Base-by-base conservation (phyloP, 495 filamentous ascomycete genomes). In the Massariosphaeria phaeospora region DNA sequence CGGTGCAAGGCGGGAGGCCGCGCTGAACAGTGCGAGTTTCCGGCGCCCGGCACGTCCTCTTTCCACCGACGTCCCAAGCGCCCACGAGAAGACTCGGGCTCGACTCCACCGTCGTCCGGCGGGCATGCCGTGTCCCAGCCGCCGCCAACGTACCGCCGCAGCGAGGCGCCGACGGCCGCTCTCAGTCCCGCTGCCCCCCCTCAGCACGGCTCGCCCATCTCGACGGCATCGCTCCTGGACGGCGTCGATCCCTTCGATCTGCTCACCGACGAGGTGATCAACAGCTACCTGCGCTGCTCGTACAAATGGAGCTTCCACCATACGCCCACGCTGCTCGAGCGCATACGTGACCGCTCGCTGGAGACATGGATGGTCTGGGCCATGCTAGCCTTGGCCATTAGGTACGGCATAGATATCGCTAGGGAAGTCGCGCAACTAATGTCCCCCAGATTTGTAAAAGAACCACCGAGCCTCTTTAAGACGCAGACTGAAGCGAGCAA, bases 221-320 rank as follows among this genome's bases (percentile, higher is more conserved):
- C 42, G 13, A 39, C 59, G 18, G 29, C 54, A 33, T 52, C 53
- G 24, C 27, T 49, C 23, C 43, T 66, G 33, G 49, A 59, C n/a
- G 53, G 30, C 44, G 27, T 64, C 7, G 55, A 66, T 48, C 64
- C 64, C 13, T 66, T 58, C 36, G 52, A 52, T 12, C 59, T 64
- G 33, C 61, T 66, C 30, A 66, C 61, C 29, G 64, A 66, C 34
- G 64, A 66, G 46, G 64, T 66, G 40, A 66, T 64, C 57, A 64
- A 66, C 43, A 64, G 61, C 42, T 66, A 61, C 49, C 51, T 66
- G 20, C 34, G 64, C 24, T 66, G 64, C 40, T 34, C 52, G 13
- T 66, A 66, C 61, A 66, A 66, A 49, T 66, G 64, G 64, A 58
- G 56, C 47, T 66, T 66, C 44, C 57, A 64, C 46, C 64, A 66